Evolutionary conservation across 2,329 filamentous ascomycete species (phyloP).

Genomic region (Lecanosticta acicola): DNA sequence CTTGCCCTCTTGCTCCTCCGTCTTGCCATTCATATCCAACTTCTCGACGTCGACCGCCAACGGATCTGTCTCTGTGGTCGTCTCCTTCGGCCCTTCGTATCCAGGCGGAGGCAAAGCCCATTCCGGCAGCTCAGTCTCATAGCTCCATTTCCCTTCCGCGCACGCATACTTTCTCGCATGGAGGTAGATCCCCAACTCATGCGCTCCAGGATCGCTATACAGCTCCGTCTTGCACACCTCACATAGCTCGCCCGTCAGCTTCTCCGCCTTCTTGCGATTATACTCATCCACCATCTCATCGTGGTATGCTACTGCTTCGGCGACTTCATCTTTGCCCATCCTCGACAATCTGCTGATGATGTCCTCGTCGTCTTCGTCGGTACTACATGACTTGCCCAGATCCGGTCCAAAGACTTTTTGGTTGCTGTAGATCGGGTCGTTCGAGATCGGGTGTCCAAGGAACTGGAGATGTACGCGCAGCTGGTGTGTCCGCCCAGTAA

Average conservation of each 20-base stretch:
- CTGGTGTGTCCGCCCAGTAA: constrained; percentile 93
- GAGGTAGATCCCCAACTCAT: constrained; percentile 89
- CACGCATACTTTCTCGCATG: constrained; percentile 90
- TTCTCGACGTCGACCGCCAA: constrained; percentile 41
- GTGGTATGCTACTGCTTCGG: constrained; percentile 86
- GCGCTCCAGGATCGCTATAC: constrained; percentile 84
- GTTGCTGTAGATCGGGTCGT: constrained; percentile 97
- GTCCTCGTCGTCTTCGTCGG: constrained; percentile 74
- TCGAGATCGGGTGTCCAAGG: constrained; percentile 88
- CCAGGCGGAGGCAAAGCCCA: constrained; percentile 83
- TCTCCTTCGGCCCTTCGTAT: constrained; percentile 63
- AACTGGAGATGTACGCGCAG: constrained; percentile 92
- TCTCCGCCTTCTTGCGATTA: constrained; percentile 84
- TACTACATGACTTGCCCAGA: constrained; percentile 63
- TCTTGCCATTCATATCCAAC: constrained; percentile 24
- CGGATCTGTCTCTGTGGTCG: constrained; percentile 48
- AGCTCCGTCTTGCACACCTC: constrained; percentile 77
- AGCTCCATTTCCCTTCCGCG: constrained; percentile 75
- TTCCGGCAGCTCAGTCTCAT: constrained; percentile 72
- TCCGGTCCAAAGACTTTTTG: constrained; percentile 80
- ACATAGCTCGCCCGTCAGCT: constrained; percentile 81
- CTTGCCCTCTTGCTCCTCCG: neutral
- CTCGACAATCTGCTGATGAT: constrained; percentile 77
- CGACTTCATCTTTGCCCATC: constrained; percentile 92
- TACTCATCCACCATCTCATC: constrained; percentile 90